Percentiles rank a stretch among this genome's conserved stretches.
These are phyloP conservation scores for Phytophthora cryptogea DNA, from an alignment of 352 stramenopile species.

Conservation along the genomic window DNA sequence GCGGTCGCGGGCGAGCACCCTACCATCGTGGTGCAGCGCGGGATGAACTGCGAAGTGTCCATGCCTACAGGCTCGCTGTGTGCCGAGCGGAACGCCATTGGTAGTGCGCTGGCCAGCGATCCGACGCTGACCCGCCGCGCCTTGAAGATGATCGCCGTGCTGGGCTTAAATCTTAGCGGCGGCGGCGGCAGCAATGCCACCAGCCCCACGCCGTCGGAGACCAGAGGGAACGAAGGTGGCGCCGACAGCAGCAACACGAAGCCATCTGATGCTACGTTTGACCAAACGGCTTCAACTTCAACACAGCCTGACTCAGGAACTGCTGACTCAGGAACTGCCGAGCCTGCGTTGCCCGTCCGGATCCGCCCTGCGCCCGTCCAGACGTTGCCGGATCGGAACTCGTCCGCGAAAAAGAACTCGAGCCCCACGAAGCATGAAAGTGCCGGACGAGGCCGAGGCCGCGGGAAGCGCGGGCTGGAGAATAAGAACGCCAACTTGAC, in stretches of 20 bases:
- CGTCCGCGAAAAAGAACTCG: not conserved
- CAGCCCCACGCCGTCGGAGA: conserved; percentile 12
- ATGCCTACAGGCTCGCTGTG: conserved; percentile 97
- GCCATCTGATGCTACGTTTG: conserved; percentile 27
- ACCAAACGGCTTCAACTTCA: conserved; percentile 36
- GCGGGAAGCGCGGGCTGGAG: conserved; percentile 31
- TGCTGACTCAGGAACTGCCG: conserved; percentile 5
- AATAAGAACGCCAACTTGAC: conserved; percentile 37
- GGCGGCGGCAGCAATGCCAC: conserved; percentile 15
- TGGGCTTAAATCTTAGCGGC: conserved; percentile 81
- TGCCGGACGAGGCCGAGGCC: conserved; percentile 11
- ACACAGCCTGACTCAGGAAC: conserved; percentile 7
- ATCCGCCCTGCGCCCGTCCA: conserved; percentile 20
- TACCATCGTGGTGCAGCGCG: conserved; percentile 87
- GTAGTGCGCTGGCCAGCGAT: conserved; percentile 94
- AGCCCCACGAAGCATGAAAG: not conserved
- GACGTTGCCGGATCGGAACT: conserved; percentile 3
- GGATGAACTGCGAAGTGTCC: conserved; percentile 99
- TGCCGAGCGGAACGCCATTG: conserved; percentile 98
- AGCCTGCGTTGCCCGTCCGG: conserved; percentile 15
- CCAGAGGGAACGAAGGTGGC: conserved; percentile 3
- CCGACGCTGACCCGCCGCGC: conserved; percentile 91
- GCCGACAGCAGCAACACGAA: conserved; percentile 20
- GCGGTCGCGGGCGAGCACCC: conserved; percentile 43
- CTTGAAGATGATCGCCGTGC: conserved; percentile 95